Base-by-base conservation (phyloP, 306 rosid species). In the Trichosanthes truncata region DNA sequence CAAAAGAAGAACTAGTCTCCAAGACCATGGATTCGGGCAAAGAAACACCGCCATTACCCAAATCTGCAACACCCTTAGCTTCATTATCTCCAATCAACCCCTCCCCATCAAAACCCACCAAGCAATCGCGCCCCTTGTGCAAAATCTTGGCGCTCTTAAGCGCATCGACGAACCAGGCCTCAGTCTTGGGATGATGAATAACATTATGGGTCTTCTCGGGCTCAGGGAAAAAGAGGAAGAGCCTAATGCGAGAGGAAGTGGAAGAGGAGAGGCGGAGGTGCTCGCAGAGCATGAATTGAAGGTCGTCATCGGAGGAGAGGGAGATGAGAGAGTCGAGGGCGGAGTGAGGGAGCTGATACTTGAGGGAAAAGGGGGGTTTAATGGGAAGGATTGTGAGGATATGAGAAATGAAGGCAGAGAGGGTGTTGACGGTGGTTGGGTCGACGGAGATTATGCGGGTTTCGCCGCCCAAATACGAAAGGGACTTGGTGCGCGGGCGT, bases 121-220 rank as follows among this genome's bases (percentile, higher is more conserved):
- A 79, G 79, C 81, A 52, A 74, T 81, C 81, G 57, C 80, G 49
- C 55, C 79, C 87, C 83, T 82, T 88, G 48, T 82, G 91, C 86
- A 83, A 38, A 36, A 86, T 81, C 84, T 79, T 77, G 4, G 89
- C 84, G n/a, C 87, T 57, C 76, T 86, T 85, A 13, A 90, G 85
- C 59, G 90, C 90, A 71, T 88, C 94, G 56, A 63, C 77, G 82
- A 88, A 88, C 94, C 94, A 90, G 9, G 88, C 59, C 84, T 90
- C 91, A 0, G 91, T 85, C 67, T 86, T 88, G n/a, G 90, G 91
- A 41, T 87, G 92, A 48, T 75, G 80, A 20, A 85, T 74, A 14
- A 76, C 83, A n/a, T 83, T 76, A 5, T 20, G 79, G 2, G 73
- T 9, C 71, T 62, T 38, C 61, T 74, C 85, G 18, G 60, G 41